Evolutionary conservation across 139 green algal species (phyloP), one percentile per base, ranked within the genome.

Genomic region (Chlamydomonas sp.): DNA sequence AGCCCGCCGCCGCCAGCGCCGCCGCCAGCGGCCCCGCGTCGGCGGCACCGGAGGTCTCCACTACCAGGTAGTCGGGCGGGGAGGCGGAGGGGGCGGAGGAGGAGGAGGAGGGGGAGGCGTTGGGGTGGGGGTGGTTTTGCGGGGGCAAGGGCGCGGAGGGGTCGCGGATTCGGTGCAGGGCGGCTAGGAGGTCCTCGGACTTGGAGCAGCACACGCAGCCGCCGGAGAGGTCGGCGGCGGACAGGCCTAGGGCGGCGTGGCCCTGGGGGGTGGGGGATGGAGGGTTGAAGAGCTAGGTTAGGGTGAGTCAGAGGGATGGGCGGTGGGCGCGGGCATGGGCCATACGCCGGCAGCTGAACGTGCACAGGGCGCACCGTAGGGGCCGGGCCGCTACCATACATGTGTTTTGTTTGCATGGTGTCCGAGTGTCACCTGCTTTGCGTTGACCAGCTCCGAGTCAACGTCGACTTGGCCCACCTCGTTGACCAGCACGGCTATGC

Each of bases 401-500:
- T 49, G 31, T 49, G 16, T 64, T 15, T 15, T 66, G 8, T 31
- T 59, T 17, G 14, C 7, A 12, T 59, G 62, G 6, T 69, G 64
- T 12, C 10, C 10, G 64, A 12, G 9, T 16, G 63, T 12, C 63
- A 88, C 88, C 85, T 91, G 85, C n/a, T 78, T 69, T 16, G 80
- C 77, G 75, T 92, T 86, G 66, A 95, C 63, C 16, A 94, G 88
- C 83, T 90, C 31, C 58, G 85, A 90, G 87, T 94, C 93, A 2
- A 95, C 75, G 64, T 94, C 90, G 10, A 95, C 3, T 0, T 64
- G 7, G 1, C 89, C 91, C 16, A 94, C 90, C 72, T 94, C 93
- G 82, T 95, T 94, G 15, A 94, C 83, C 63, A 95, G 81, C 66
- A 94, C 91, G 18, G 84, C 90, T 17, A 95, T 80, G 14, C 89